Base-by-base conservation (phyloP, 163 green algal genomes). In the Scenedesmus sp. region DNA sequence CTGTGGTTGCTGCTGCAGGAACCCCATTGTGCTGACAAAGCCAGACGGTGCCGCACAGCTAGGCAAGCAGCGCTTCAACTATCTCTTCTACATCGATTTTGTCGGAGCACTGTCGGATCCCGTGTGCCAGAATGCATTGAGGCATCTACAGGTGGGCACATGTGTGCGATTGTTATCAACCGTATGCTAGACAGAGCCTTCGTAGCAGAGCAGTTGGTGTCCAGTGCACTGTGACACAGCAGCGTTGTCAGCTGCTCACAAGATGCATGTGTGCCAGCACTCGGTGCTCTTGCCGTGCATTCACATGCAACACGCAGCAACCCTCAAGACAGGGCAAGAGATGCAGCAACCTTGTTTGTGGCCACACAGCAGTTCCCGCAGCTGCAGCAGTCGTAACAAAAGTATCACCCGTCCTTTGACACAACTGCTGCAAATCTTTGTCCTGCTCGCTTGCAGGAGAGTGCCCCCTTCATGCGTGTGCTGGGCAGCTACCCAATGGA, bases 1-100 rank as follows among this genome's bases (percentile, higher is more conserved):
- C 3, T 81, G 72, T 46, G 33, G 35, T n/a, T n/a, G n/a, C n/a
- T 81, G 35, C 35, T 81, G 81, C 80, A 91, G 84, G 43, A 95
- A 95, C 85, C 94, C 95, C 26, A 93, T 96, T 2, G 49, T 91
- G 73, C 65, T 86, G 33, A 81, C 80, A 30, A 88, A 87, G 30
- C 46, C 37, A 6, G 72, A 78, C 24, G 89, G 90, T 5, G 81
- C 76, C 26, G 59, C n/a, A 26, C 13, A 44, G 9, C 46, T 43
- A 20, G 53, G 73, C 30, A 16, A 35, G 56, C 92, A 95, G 92
- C 94, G 94, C 84, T 99, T 99, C 94, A 98, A 99, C 88, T 99
- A 99, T 95, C 94, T 99, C 0, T 99, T 99, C 95, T 99, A 99
- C 90, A 95, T 99, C 10, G 98, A 99, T 93, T 99, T 99, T 83